Percentiles rank a stretch among this genome's conserved stretches.
These are phyloP conservation scores for Panicum virgatum DNA, from an alignment of 202 grass and related monocot genomes.

Conservation along the genomic window DNA sequence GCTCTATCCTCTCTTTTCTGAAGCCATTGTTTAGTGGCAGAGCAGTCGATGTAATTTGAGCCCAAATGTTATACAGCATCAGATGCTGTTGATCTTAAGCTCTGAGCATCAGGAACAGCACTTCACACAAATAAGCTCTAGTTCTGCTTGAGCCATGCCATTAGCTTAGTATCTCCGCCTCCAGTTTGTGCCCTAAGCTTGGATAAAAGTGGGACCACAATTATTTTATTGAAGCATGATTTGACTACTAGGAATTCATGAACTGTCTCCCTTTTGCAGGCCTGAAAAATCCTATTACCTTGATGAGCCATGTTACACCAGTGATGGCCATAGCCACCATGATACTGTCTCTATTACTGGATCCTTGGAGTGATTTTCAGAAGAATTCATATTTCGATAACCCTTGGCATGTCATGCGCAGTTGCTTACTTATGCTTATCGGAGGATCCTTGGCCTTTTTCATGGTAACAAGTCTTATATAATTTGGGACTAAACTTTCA, in stretches of 20 bases:
- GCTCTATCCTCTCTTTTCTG: neutral
- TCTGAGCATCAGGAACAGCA: slow-evolving; percentile 16
- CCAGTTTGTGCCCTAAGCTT: slow-evolving; percentile 10
- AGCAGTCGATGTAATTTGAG: slow-evolving; percentile 19
- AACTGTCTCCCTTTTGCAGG: slow-evolving; percentile 56
- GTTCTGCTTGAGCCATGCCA: slow-evolving; percentile 24
- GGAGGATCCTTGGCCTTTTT: slow-evolving; percentile 95
- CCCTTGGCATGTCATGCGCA: slow-evolving; percentile 74
- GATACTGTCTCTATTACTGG: slow-evolving; percentile 86
- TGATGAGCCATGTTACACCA: slow-evolving; percentile 97
- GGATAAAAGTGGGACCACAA: neutral
- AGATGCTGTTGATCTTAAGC: slow-evolving; percentile 23
- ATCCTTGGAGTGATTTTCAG: slow-evolving; percentile 91
- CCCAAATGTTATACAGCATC: slow-evolving; percentile 9
- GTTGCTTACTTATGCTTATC: slow-evolving; percentile 91
- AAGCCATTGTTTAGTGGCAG: neutral
- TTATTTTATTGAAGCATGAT: slow-evolving; percentile 25
- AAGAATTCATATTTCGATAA: slow-evolving; percentile 90
- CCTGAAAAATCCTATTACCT: slow-evolving; percentile 91
- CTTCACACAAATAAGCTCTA: slow-evolving; percentile 21
- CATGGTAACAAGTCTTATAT: slow-evolving; percentile 71
- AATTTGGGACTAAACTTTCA: slow-evolving; percentile 12
- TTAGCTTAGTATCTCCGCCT: neutral
- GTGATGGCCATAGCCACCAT: slow-evolving; percentile 91
- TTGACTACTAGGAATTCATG: slow-evolving; percentile 28